Conservation (phyloP, 176 grass and related monocot genomes). For the Panicum miliaceum region DNA sequence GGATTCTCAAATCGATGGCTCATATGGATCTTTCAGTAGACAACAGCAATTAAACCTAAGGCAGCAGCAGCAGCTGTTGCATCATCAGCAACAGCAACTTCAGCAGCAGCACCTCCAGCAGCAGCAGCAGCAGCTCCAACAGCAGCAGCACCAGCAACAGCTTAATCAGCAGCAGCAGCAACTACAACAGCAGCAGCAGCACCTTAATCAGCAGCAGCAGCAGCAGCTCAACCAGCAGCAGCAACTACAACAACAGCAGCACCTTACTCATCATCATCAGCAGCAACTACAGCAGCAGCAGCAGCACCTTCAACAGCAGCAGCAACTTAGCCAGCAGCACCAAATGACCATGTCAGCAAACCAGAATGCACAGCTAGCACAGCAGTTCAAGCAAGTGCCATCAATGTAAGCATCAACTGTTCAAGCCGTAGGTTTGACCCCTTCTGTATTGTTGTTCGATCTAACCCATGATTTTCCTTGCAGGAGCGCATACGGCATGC, state of each 20-base stretch:
- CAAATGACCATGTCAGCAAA: conserved; percentile 49
- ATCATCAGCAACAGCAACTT: conserved; percentile 50
- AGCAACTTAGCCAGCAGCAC: conserved; percentile 49
- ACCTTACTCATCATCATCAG: conserved; percentile 43
- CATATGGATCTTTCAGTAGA: conserved; percentile 50
- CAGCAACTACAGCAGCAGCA: conserved; percentile 41
- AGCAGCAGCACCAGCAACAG: conserved; percentile 52
- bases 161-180: conserved; percentile 55
- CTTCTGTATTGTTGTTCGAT: background rate
- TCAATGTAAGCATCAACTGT: conserved; percentile 60
- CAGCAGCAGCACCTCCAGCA: conserved; percentile 43
- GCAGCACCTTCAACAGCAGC: conserved; percentile 40
- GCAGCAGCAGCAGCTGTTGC: conserved; percentile 51
- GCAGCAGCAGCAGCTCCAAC: conserved; percentile 48
- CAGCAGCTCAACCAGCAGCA: conserved; percentile 47
- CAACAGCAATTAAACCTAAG: conserved; percentile 62
- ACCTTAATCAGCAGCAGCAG: conserved; percentile 17
- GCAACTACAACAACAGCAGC: conserved; percentile 9
- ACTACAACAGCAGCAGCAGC: conserved; percentile 41
- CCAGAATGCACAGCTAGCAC: conserved; percentile 53
- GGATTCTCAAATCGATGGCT: conserved; percentile 64
- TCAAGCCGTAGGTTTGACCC: conserved; percentile 1
- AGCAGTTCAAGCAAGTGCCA: conserved; percentile 76
- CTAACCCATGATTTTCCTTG: background rate
- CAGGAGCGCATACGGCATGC: conserved; percentile 81